phyloP scores from a whole-genome alignment of 2,329 filamentous ascomycete genomes.

The Talaromyces sp. region DNA sequence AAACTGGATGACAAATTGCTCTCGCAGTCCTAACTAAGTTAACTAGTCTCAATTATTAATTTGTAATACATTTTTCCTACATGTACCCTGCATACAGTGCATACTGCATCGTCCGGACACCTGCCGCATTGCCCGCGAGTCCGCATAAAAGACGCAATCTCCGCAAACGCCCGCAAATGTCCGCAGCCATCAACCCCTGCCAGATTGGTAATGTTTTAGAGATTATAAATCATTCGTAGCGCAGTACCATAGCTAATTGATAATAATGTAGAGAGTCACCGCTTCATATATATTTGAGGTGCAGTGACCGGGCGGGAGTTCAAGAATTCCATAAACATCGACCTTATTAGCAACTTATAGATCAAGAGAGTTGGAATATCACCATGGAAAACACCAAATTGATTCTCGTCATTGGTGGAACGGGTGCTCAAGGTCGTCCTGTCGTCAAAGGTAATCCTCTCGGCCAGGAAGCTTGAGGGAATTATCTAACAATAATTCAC shows the following conservation, averaged over 20 bases:
- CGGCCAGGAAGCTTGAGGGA: not conserved
- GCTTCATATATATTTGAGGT: not conserved
- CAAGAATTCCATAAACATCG: not conserved
- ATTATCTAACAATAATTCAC: not conserved
- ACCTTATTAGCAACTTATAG: not conserved
- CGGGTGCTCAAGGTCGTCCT: constrained; percentile 50
- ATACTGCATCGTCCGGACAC: no score
- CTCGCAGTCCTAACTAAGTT: no score
- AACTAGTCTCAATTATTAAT: no score
- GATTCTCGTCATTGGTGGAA: constrained; percentile 43
- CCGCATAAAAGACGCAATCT: not conserved
- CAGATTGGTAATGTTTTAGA: not conserved
- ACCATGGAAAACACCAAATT: constrained; percentile 1
- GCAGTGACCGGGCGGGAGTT: not conserved
- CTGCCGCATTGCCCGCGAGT: not conserved
- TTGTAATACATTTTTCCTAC: no score
- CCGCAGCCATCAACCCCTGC: not conserved
- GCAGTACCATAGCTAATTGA: no score
- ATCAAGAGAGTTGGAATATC: constrained; percentile 18
- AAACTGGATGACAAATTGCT: no score
- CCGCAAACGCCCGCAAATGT: not conserved
- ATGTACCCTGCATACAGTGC: no score
- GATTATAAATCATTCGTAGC: not conserved
- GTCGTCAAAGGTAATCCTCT: constrained; percentile 37
- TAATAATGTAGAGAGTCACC: not conserved